phyloP scores from a whole-genome alignment of 2,329 filamentous ascomycete genomes.

The Claviceps sp. region DNA sequence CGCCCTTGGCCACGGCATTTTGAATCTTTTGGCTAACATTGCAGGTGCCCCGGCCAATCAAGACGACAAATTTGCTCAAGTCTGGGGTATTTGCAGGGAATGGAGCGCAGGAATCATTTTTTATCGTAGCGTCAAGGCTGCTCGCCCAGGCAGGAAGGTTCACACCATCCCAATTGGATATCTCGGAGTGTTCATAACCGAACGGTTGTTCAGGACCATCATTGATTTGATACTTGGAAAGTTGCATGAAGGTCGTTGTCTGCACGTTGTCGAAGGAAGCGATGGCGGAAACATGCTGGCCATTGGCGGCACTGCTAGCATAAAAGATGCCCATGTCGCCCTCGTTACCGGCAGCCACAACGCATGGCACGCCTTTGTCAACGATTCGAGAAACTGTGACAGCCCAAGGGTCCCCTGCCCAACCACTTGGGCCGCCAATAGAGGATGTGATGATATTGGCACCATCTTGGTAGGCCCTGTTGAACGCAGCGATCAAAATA shows the following conservation, averaged over 20 bases:
- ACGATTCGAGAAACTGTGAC: slow-evolving; percentile 39
- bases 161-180: slow-evolving; percentile 29
- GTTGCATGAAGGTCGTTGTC: slow-evolving; percentile 28
- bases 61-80: slow-evolving; percentile 42
- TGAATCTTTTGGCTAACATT: slow-evolving; percentile 39
- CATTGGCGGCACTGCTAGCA: slow-evolving; percentile 33
- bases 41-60: slow-evolving; percentile 46
- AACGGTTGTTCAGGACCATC: slow-evolving; percentile 23
- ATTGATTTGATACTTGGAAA: slow-evolving; percentile 28
- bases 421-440: slow-evolving; percentile 37
- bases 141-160: slow-evolving; percentile 36
- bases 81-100: slow-evolving; percentile 41
- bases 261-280: slow-evolving; percentile 36
- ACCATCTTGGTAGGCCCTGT: slow-evolving; percentile 46
- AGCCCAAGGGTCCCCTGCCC: slow-evolving; percentile 38
- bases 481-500: slow-evolving; percentile 44
- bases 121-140: slow-evolving; percentile 33
- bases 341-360: slow-evolving; percentile 39
- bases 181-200: slow-evolving; percentile 28
- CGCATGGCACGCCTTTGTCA: slow-evolving; percentile 37
- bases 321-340: slow-evolving; percentile 35
- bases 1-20: slow-evolving; percentile 40
- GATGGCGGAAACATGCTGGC: slow-evolving; percentile 32
- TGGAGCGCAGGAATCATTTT: slow-evolving; percentile 37
- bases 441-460: slow-evolving; percentile 44